Conservation (phyloP, 176 grass and related monocot species). For the Phoenix dactylifera region DNA sequence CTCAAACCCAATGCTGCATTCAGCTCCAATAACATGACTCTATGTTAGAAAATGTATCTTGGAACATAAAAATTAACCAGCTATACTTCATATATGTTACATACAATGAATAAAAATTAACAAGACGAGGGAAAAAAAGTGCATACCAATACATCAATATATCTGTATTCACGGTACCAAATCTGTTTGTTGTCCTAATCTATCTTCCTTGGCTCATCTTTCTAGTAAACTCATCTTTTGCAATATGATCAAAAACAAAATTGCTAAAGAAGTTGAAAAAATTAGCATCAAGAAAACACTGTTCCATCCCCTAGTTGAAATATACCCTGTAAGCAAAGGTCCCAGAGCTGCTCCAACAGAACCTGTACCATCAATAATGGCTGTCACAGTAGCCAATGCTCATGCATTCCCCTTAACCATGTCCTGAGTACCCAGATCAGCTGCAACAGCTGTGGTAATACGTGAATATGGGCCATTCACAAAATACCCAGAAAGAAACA, state of each 20-base stretch:
- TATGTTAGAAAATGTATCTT: too few relatives aligned
- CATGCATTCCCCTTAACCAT: slow-evolving; percentile 65
- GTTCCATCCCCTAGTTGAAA: slow-evolving; percentile 93
- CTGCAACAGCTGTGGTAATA: slow-evolving; percentile 84
- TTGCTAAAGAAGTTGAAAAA: slow-evolving; percentile 60
- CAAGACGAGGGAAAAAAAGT: too few relatives aligned
- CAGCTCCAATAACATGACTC: too few relatives aligned
- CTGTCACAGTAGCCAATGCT: slow-evolving; percentile 78
- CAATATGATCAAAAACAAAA: slow-evolving; percentile 73
- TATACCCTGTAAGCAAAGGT: slow-evolving; percentile 84
- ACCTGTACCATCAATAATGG: slow-evolving; percentile 80
- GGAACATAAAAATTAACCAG: too few relatives aligned
- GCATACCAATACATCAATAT: too few relatives aligned
- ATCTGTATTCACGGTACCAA: too few relatives aligned
- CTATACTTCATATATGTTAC: too few relatives aligned
- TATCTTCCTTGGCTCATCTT: slow-evolving; percentile 35
- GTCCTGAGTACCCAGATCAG: slow-evolving; percentile 90
- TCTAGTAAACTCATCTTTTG: slow-evolving; percentile 56
- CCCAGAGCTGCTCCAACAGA: slow-evolving; percentile 85
- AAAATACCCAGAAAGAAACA: slow-evolving; percentile 87
- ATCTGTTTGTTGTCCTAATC: neutral
- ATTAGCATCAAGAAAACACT: slow-evolving; percentile 89
- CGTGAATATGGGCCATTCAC: slow-evolving; percentile 94
- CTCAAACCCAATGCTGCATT: too few relatives aligned
- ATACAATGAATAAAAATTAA: too few relatives aligned